Percentiles rank a stretch among this genome's conserved stretches.
phyloP scores from a whole-genome alignment of 2,329 filamentous ascomycete species.

The Macrophomina tecta region DNA sequence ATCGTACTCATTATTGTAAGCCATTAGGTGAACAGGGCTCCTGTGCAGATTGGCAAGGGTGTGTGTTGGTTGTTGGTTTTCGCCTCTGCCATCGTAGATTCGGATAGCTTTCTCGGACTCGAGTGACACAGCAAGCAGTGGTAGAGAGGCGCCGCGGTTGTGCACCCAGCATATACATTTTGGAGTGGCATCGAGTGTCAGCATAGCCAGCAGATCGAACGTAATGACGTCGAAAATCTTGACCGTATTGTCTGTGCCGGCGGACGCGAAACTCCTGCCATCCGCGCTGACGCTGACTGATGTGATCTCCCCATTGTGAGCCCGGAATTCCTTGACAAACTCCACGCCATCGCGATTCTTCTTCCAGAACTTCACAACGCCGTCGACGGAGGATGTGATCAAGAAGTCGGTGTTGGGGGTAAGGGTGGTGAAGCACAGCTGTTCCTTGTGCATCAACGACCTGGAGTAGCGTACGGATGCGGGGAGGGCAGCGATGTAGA shows the following conservation, averaged over 20 bases:
- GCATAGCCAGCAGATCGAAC: slow-evolving; percentile 69
- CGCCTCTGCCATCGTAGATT: slow-evolving; percentile 89
- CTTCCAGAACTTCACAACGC: slow-evolving; percentile 99
- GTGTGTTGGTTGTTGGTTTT: slow-evolving; percentile 76
- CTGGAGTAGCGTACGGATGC: slow-evolving; percentile 84
- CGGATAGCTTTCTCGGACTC: slow-evolving; percentile 74
- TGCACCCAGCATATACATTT: slow-evolving; percentile 92
- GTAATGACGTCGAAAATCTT: slow-evolving; percentile 82
- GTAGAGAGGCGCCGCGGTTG: slow-evolving; percentile 82
- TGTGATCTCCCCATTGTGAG: slow-evolving; percentile 83
- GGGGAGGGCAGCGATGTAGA: slow-evolving; percentile 90
- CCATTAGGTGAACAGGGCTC: slow-evolving; percentile 80
- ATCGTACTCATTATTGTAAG: slow-evolving; percentile 86
- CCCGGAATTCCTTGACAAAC: slow-evolving; percentile 97
- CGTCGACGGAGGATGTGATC: slow-evolving; percentile 90
- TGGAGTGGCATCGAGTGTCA: slow-evolving; percentile 77
- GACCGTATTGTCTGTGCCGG: slow-evolving; percentile 76
- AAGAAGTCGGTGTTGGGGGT: slow-evolving; percentile 93
- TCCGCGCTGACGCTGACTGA: slow-evolving; percentile 87
- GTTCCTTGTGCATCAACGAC: slow-evolving; percentile 98
- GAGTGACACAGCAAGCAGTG: slow-evolving; percentile 82
- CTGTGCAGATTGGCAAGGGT: slow-evolving; percentile 81
- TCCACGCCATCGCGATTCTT: slow-evolving; percentile 89
- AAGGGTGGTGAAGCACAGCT: slow-evolving; percentile 84
- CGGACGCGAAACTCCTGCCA: slow-evolving; percentile 91